phyloP scores from a whole-genome alignment of 495 filamentous ascomycete species.

The Copromyces sp. region DNA sequence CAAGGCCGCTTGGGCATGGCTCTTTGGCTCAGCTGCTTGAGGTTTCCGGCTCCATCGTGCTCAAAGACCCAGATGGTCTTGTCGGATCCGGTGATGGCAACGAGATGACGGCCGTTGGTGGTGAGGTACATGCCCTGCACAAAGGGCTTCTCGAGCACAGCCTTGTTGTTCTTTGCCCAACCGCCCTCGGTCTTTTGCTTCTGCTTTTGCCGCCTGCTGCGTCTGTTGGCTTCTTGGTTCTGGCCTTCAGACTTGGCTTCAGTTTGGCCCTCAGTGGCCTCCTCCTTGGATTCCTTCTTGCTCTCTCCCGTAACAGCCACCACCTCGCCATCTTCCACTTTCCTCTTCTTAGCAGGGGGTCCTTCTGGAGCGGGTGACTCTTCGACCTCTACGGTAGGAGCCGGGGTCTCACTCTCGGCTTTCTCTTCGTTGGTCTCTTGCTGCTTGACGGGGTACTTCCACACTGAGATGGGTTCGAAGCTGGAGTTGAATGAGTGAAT shows the following conservation, averaged over 20 bases:
- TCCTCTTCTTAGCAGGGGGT: constrained; percentile 24
- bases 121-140: constrained; percentile 50
- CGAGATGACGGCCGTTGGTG: constrained; percentile 50
- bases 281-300: not conserved
- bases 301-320: not conserved
- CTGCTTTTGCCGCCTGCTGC: constrained; percentile 2
- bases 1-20: constrained; percentile 83
- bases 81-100: constrained; percentile 78
- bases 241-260: not conserved
- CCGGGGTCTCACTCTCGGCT: not conserved
- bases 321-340: constrained; percentile 9
- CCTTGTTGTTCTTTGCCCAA: constrained; percentile 2
- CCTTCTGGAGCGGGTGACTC: constrained; percentile 15
- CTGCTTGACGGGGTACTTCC: constrained; percentile 25
- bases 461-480: constrained; percentile 28
- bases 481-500: constrained; percentile 31
- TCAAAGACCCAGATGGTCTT: constrained; percentile 80
- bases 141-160: constrained; percentile 19
- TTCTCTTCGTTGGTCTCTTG: not conserved
- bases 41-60: constrained; percentile 45
- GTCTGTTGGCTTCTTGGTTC: constrained; percentile 2
- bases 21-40: constrained; percentile 62
- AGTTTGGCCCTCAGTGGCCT: not conserved
- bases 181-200: constrained; percentile 1
- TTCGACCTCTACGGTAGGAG: not conserved